Percentiles rank a stretch among this genome's conserved stretches.
These are phyloP conservation scores for Penicillium lividum DNA, from an alignment of 495 filamentous ascomycete genomes.

Conservation along the genomic window DNA sequence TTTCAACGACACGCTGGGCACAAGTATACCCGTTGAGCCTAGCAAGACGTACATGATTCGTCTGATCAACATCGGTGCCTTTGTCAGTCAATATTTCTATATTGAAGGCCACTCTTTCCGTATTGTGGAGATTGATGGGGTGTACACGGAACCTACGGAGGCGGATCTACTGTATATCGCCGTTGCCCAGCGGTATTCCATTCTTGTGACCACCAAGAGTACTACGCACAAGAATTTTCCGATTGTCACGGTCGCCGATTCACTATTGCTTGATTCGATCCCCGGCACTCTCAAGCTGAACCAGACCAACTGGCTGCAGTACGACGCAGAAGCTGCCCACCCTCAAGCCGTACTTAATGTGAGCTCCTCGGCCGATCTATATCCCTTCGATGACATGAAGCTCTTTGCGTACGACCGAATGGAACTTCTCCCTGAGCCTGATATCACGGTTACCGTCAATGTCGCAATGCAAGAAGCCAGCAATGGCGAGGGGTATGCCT, in stretches of 20 bases:
- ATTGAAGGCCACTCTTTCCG: conserved; percentile 69
- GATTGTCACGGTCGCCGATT: conserved; percentile 50
- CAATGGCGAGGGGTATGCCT: conserved; percentile 53
- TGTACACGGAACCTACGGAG: conserved; percentile 36
- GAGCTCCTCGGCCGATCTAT: conserved; percentile 34
- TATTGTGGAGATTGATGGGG: conserved; percentile 58
- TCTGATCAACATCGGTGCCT: conserved; percentile 73
- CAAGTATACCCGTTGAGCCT: conserved; percentile 61
- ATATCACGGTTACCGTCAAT: conserved; percentile 32
- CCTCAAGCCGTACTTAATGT: conserved; percentile 53
- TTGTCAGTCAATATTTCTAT: conserved; percentile 76
- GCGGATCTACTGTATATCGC: conserved; percentile 64
- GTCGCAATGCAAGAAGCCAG: conserved; percentile 52
- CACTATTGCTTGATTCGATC: conserved; percentile 33
- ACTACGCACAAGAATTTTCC: conserved; percentile 62
- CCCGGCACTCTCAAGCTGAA: conserved; percentile 56
- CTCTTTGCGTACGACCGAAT: conserved; percentile 52
- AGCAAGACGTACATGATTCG: conserved; percentile 81
- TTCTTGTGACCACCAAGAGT: conserved; percentile 67
- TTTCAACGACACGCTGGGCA: conserved; percentile 58
- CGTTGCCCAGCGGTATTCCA: conserved; percentile 68
- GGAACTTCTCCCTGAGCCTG: conserved; percentile 30
- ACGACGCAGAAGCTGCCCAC: conserved; percentile 58
- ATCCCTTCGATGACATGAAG: conserved; percentile 21
- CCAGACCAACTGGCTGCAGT: conserved; percentile 76